Evolutionary conservation across 2,329 filamentous ascomycete genomes (phyloP), one percentile per base, ranked within the genome.

Genomic region (Conoideocrella luteorostrata): DNA sequence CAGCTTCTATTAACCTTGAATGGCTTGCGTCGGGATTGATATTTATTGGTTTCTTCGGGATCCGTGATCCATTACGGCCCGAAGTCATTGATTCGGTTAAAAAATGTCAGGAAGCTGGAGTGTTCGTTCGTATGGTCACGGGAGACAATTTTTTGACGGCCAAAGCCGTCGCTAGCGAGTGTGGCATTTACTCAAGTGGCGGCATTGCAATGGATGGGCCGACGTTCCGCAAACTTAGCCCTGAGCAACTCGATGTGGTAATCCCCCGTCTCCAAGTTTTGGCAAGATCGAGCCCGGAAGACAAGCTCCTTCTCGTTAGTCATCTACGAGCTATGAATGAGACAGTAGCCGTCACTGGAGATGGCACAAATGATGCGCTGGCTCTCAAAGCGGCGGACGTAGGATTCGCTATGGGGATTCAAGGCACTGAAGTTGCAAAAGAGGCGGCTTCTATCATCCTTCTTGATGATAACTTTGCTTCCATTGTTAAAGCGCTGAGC

Each of bases 271-370:
- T 86, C 2, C 81, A 82, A 52, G 80, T 86, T 15, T 70, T 86
- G 35, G 82, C 82, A 22, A 73, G 82, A 39, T 84, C 82, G 0
- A 84, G 79, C 34, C 82, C 82, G 0, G 80, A 86, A 49, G 82
- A 86, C 51, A 86, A 86, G 62, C 68, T 78, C 12, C 74, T 77
- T 29, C 69, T 86, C 26, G 82, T 86, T 24, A 77, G 75, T 53
- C 70, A 76, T 32, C 67, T 86, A 1, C 80, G 82, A 53, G 74
- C 78, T 39, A 72, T 84, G 47, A 81, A 80, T 18, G 77, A 82
- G 58, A 82, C 77, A 4, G 80, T 84, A 22, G 80, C 80, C 29
- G 79, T 83, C 1, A 84, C 80, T 30, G 80, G 80, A 49, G 80
- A 83, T 50, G 80, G 80, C 33, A 82, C 79, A 33, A 83, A 84